Conservation (phyloP, 352 stramenopile species). For the Blastocystis sp. region DNA sequence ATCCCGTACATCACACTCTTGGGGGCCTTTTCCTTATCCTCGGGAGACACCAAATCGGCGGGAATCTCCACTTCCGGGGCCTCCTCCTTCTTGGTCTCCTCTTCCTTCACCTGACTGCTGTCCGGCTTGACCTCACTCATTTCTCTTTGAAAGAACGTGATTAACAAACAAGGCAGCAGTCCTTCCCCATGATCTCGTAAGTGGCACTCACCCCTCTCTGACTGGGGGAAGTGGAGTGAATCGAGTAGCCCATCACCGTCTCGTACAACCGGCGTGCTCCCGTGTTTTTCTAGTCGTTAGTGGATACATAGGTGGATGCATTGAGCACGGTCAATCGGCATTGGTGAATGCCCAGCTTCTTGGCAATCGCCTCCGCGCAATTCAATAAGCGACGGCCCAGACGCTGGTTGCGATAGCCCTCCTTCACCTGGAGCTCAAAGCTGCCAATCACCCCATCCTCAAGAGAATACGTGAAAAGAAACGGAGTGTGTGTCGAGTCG, state of each 20-base stretch:
- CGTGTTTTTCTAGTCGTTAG: neutral
- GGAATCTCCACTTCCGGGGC: neutral
- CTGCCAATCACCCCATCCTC: neutral
- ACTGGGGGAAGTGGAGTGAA: neutral
- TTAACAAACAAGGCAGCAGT: conserved; percentile 11
- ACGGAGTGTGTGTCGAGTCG: neutral
- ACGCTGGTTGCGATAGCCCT: too few relatives aligned
- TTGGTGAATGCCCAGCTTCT: neutral
- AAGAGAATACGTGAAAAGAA: neutral
- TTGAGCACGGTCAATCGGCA: neutral
- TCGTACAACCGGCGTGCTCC: neutral
- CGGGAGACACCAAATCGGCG: neutral
- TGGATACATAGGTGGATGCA: neutral
- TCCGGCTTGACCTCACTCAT: conserved; percentile 6
- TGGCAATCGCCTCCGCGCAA: neutral
- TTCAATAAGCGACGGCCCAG: neutral
- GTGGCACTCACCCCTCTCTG: neutral
- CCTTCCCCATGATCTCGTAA: neutral
- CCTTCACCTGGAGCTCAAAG: neutral
- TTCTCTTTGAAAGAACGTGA: neutral
- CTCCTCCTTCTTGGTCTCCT: conserved; percentile 32
- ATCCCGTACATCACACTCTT: neutral
- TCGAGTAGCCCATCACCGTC: too few relatives aligned
- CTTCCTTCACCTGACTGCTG: neutral
- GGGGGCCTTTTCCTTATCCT: conserved; percentile 38